Evolutionary conservation across 2,329 filamentous ascomycete genomes (phyloP).

Genomic region (Aspergillus piperis): DNA sequence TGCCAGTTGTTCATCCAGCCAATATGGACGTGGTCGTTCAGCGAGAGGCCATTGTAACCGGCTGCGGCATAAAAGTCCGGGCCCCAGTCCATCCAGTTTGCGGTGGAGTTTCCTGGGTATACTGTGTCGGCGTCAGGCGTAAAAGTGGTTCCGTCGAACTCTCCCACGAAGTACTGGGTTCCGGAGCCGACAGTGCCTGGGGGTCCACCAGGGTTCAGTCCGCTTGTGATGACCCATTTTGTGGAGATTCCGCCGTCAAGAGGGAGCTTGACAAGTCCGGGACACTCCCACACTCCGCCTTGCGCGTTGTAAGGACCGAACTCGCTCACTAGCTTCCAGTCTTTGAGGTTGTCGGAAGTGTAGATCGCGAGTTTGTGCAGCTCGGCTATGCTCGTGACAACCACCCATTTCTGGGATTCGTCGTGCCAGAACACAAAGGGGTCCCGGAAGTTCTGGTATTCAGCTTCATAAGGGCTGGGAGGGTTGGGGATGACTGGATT

Average conservation of each 20-base stretch:
- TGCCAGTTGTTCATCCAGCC: slow-evolving; percentile 38
- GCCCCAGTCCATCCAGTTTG: slow-evolving; percentile 34
- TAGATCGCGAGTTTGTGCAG: slow-evolving; percentile 28
- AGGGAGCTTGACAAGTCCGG: slow-evolving; percentile 27
- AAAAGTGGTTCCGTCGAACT: slow-evolving; percentile 30
- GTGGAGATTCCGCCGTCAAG: slow-evolving; percentile 19
- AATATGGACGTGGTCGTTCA: slow-evolving; percentile 20
- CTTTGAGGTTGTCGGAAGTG: slow-evolving; percentile 29
- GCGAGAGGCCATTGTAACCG: slow-evolving; percentile 26
- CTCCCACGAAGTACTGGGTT: slow-evolving; percentile 33
- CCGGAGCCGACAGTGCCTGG: slow-evolving; percentile 32
- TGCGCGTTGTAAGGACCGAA: slow-evolving; percentile 30
- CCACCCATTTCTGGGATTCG: slow-evolving; percentile 25
- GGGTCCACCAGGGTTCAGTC: slow-evolving; percentile 33
- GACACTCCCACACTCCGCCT: slow-evolving; percentile 35
- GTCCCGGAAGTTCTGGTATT: slow-evolving; percentile 53
- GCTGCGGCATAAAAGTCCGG: slow-evolving; percentile 33
- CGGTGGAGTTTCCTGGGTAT: slow-evolving; percentile 14
- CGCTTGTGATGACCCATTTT: slow-evolving; percentile 30
- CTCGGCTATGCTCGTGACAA: slow-evolving; percentile 18
- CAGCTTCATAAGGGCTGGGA: slow-evolving; percentile 51
- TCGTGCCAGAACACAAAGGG: slow-evolving; percentile 56
- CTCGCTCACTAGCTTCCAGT: slow-evolving; percentile 28
- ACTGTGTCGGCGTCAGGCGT: slow-evolving; percentile 22
- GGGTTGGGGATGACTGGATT: slow-evolving; percentile 61